A percentile compares a stretch with the other conserved stretches of the same genome.
phyloP scores from a whole-genome alignment of 371 early-diverging fungal species.

The Mucor racemosus region DNA sequence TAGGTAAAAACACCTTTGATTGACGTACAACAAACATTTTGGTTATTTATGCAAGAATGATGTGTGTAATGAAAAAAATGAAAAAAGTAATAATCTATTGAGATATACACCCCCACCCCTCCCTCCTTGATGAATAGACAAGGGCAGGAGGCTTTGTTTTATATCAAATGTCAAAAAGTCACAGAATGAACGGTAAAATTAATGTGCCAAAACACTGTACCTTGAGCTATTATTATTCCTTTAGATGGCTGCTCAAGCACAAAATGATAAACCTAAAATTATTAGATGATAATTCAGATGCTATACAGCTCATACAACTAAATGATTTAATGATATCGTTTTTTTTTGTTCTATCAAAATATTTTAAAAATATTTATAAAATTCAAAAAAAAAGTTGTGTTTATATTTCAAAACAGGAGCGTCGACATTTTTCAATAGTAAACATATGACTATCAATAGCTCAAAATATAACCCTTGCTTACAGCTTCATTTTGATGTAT shows the following conservation, averaged over 20 bases:
- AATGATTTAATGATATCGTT: neutral
- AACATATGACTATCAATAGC: neutral
- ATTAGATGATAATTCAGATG: neutral
- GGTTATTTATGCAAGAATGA: too few species aligned
- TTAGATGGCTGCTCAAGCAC: neutral
- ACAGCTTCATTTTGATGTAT: neutral
- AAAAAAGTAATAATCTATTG: neutral
- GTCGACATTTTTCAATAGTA: neutral
- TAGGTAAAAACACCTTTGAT: neutral
- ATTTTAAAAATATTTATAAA: neutral
- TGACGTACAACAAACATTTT: constrained; percentile 7
- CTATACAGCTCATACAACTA: neutral
- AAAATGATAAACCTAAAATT: neutral
- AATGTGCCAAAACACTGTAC: neutral
- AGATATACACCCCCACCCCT: neutral
- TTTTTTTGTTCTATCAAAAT: neutral
- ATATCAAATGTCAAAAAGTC: constrained; percentile 3
- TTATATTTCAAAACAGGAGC: neutral
- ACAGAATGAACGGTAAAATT: neutral
- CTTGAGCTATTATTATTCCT: neutral
- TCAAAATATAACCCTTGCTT: neutral
- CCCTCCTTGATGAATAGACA: constrained; percentile 8
- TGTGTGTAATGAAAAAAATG: neutral
- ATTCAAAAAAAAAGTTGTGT: neutral
- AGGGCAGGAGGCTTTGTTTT: constrained; percentile 13